A percentile compares a stretch with the other conserved stretches of the same genome.
phyloP scores from a whole-genome alignment of 2,329 filamentous ascomycete genomes.

The Zymoseptoria ardabiliae region DNA sequence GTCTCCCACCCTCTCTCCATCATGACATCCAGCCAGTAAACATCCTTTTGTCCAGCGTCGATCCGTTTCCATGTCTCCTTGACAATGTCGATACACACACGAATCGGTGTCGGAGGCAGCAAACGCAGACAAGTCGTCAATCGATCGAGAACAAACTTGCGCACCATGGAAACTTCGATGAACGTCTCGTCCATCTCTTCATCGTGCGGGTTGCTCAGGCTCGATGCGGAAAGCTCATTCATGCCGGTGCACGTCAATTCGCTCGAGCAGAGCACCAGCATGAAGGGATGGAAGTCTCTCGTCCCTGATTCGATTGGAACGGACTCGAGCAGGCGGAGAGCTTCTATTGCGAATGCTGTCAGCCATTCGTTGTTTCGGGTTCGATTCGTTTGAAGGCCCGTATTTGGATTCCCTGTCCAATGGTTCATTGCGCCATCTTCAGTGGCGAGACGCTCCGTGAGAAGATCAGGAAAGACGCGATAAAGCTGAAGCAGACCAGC shows the following conservation, averaged over 20 bases:
- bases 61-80: slow-evolving; percentile 47
- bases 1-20: slow-evolving; percentile 52
- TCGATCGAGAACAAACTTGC: slow-evolving; percentile 16
- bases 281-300: slow-evolving; percentile 47
- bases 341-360: slow-evolving; percentile 47
- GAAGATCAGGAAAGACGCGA: slow-evolving; percentile 43
- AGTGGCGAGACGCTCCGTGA: slow-evolving; percentile 7
- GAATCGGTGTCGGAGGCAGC: slow-evolving; percentile 47
- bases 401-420: background rate
- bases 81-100: slow-evolving; percentile 44
- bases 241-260: slow-evolving; percentile 12
- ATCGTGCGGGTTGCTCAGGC: background rate
- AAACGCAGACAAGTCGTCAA: slow-evolving; percentile 8
- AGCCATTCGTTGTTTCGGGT: slow-evolving; percentile 35
- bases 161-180: slow-evolving; percentile 13
- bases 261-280: slow-evolving; percentile 39
- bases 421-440: background rate
- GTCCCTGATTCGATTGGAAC: slow-evolving; percentile 48
- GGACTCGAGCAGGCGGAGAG: slow-evolving; percentile 42
- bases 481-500: slow-evolving; percentile 49
- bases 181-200: slow-evolving; percentile 7
- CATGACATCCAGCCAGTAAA: slow-evolving; percentile 54
- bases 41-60: slow-evolving; percentile 40
- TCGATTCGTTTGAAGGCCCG: slow-evolving; percentile 16
- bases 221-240: background rate